These are phyloP conservation scores for Betula pendula DNA, from an alignment of 306 rosid genomes.

Conservation along the genomic window DNA sequence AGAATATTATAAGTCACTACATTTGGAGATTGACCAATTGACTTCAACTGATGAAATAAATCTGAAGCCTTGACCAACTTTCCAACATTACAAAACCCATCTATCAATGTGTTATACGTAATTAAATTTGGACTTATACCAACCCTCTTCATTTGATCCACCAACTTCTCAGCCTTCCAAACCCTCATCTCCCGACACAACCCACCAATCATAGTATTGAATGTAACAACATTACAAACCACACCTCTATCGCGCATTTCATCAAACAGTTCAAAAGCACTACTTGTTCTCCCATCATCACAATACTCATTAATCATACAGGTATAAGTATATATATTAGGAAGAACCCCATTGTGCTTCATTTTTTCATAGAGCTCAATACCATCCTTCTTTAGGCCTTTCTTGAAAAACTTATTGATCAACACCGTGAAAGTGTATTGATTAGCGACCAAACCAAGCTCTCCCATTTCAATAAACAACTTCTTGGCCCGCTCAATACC, in stretches of 20 bases:
- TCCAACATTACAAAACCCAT: slow-evolving; percentile 60
- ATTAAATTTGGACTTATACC: slow-evolving; percentile 65
- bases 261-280: slow-evolving; percentile 52
- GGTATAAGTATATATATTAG: slow-evolving; percentile 52
- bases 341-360: slow-evolving; percentile 54
- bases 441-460: slow-evolving; percentile 54
- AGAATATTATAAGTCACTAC: slow-evolving; percentile 59
- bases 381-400: slow-evolving; percentile 69
- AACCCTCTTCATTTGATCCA: slow-evolving; percentile 40
- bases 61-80: slow-evolving; percentile 57
- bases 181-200: no score
- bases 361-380: slow-evolving; percentile 62
- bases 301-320: slow-evolving; percentile 56
- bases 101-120: slow-evolving; percentile 62
- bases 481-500: slow-evolving; percentile 55
- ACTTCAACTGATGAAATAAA: slow-evolving; percentile 58
- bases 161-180: no score
- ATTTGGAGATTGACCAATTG: slow-evolving; percentile 57
- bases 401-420: slow-evolving; percentile 71
- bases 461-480: slow-evolving; percentile 61
- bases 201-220: no score
- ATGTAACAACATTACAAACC: slow-evolving; percentile 45
- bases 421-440: slow-evolving; percentile 62
- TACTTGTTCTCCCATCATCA: slow-evolving; percentile 39
- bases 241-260: slow-evolving; percentile 76